These are phyloP conservation scores for Aspergillus heteromorphus DNA, from an alignment of 495 filamentous ascomycete genomes.

Conservation along the genomic window DNA sequence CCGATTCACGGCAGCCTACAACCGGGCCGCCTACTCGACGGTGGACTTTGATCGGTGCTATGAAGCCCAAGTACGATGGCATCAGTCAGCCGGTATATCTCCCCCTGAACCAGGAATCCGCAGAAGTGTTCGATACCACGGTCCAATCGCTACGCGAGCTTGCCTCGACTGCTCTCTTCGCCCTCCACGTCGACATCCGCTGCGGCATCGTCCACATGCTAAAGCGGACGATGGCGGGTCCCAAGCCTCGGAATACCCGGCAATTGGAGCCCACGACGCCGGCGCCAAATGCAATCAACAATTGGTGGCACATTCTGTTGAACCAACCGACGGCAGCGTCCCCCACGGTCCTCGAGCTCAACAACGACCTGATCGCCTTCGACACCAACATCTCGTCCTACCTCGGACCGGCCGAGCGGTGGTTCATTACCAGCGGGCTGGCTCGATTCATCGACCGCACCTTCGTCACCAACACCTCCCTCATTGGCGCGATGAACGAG, in stretches of 20 bases:
- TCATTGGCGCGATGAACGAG: conserved; percentile 65
- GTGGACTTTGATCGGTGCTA: conserved; percentile 69
- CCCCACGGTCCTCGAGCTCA: conserved; percentile 68
- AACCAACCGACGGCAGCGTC: conserved; percentile 76
- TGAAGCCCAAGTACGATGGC: conserved; percentile 52
- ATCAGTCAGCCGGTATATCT: conserved; percentile 65
- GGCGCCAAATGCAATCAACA: conserved; percentile 48
- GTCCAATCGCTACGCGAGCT: conserved; percentile 74
- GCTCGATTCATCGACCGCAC: conserved; percentile 63
- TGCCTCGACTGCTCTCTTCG: conserved; percentile 67
- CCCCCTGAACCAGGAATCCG: conserved; percentile 83
- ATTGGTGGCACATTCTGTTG: conserved; percentile 67
- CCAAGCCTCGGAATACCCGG: conserved; percentile 31
- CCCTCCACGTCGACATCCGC: conserved; percentile 81
- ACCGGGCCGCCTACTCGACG: conserved; percentile 50
- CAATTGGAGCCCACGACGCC: conserved; percentile 40
- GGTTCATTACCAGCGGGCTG: conserved; percentile 70
- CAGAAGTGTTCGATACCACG: conserved; percentile 77
- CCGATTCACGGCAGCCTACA: conserved; percentile 39
- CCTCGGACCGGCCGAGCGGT: conserved; percentile 54
- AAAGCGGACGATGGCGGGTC: conserved; percentile 43
- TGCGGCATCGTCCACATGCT: conserved; percentile 70
- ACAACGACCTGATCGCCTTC: conserved; percentile 73
- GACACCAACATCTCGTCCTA: conserved; percentile 72
- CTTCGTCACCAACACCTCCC: conserved; percentile 58